Evolutionary conservation across 2,329 filamentous ascomycete species (phyloP), one percentile per base, ranked within the genome.

Genomic region (Madurella mycetomatis): DNA sequence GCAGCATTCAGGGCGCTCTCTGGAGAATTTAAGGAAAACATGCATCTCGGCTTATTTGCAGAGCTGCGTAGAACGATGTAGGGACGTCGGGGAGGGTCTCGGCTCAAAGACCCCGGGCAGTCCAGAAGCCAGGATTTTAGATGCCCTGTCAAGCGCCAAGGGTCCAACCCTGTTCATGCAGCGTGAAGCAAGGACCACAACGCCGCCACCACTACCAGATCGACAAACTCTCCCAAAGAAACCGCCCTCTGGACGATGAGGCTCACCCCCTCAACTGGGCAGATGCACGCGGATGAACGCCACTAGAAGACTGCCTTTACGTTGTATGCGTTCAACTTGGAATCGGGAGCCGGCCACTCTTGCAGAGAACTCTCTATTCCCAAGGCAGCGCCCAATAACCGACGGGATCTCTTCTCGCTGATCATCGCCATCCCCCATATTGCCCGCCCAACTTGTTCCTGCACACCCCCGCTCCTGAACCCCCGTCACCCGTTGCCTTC

Each of bases 141-240:
- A n/a, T n/a, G 41, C 51, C 39, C 41, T 49, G 45, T 48, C 47
- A 43, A 34, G 47, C 40, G 42, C n/a, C 52, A 54, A 34, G 51
- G 55, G 52, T 48, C 44, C 41, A 25, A 55, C 44, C 55, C 41
- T 52, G 52, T 25, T 51, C 41, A 32, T 41, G 49, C 53, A 50
- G 34, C 25, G 40, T 25, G 32, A 48, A 31, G 43, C 46, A 53
- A 40, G 47, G 37, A 37, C 32, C 13, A 49, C 19, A 45, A 54
- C 51, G 51, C 55, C 48, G 51, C 49, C 52, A 19, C 51, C 8
- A 39, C 32, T 34, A 44, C 44, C 25, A 25, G 25, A 25, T 25
- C 25, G 25, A 25, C 7, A 25, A 7, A 3, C 25, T 25, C 25
- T 25, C 25, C 25, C 25, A 3, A 25, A 25, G 7, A 25, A 7